These are phyloP conservation scores for Diutina scorzettiae DNA, from an alignment of 1,139 yeast genomes.

Conservation along the genomic window DNA sequence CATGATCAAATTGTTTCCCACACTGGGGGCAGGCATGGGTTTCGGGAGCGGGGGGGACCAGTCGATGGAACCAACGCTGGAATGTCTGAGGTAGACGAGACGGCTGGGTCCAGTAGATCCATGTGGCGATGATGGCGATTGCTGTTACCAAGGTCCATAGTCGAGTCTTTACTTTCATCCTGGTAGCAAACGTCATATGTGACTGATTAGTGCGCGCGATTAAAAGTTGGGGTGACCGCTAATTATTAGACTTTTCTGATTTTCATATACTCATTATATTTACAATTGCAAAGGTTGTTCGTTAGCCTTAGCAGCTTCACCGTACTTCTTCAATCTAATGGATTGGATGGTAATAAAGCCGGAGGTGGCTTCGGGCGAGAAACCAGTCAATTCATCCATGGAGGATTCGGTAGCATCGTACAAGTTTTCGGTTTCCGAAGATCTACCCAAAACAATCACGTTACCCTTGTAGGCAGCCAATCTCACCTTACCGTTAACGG, in stretches of 20 bases:
- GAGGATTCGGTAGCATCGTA: constrained; percentile 97
- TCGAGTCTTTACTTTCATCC: background rate
- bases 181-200: no score
- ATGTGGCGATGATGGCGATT: background rate
- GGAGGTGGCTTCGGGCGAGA: constrained; percentile 91
- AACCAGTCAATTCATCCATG: constrained; percentile 97
- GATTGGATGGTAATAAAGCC: constrained; percentile 98
- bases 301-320: constrained; percentile 83
- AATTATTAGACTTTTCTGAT: no score
- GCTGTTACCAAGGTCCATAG: background rate
- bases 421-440: constrained; percentile 86
- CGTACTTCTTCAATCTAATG: constrained; percentile 94
- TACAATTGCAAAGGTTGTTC: constrained; percentile 23
- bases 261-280: constrained; percentile 6
- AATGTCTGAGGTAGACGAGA: background rate
- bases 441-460: constrained; percentile 79
- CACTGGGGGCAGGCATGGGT: background rate
- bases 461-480: constrained; percentile 89
- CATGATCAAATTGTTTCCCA: constrained; percentile 1
- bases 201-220: no score
- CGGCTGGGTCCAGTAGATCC: background rate
- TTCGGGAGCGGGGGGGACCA: background rate
- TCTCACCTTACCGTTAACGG: constrained; percentile 95
- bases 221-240: no score
- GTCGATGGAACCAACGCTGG: background rate